Evolutionary conservation across 768 basidiomycete genomes (phyloP).

Genomic region (Termitomyces bulborhizus): DNA sequence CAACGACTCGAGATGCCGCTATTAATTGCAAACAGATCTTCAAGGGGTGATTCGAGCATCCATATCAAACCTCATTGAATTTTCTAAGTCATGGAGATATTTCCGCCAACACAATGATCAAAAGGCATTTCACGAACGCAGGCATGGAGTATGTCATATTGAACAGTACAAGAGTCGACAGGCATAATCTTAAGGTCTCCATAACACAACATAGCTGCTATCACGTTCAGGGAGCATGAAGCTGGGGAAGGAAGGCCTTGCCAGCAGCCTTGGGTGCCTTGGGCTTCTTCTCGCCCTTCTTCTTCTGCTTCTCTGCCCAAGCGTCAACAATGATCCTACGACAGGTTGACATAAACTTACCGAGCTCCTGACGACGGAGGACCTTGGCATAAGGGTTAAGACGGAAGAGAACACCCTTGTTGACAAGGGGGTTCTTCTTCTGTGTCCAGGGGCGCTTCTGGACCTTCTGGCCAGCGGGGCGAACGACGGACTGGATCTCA

Average conservation of each 20-base stretch:
- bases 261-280: constrained; percentile 73
- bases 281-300: constrained; percentile 55
- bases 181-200: background rate
- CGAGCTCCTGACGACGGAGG: constrained; percentile 80
- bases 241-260: constrained; percentile 76
- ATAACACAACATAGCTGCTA: background rate
- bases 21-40: too few species aligned
- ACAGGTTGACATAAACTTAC: constrained; percentile 40
- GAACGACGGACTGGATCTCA: constrained; percentile 96
- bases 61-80: too few species aligned
- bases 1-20: too few species aligned
- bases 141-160: constrained; percentile 1
- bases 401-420: constrained; percentile 93
- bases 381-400: constrained; percentile 99
- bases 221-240: constrained; percentile 71
- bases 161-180: background rate
- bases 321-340: constrained; percentile 6
- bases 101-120: too few species aligned
- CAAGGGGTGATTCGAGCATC: too few species aligned
- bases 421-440: constrained; percentile 97
- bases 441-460: constrained; percentile 97
- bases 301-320: constrained; percentile 63
- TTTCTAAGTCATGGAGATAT: too few species aligned
- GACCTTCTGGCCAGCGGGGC: constrained; percentile 76
- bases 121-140: background rate